Conservation (phyloP, 305 asterid species). For the Fraxinus albicans region DNA sequence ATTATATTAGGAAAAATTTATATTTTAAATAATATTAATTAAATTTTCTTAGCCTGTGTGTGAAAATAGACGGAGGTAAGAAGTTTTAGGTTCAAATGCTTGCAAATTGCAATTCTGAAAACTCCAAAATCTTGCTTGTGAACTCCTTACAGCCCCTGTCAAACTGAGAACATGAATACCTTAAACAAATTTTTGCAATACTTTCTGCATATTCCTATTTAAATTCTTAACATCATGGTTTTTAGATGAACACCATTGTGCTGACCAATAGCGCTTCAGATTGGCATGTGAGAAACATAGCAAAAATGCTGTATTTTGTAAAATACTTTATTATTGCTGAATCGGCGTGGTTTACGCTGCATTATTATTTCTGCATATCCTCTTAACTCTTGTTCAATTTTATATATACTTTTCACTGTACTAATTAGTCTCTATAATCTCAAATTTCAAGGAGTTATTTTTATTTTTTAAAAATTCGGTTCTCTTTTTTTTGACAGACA, state of each 20-base stretch:
- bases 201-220: not conserved
- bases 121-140: not conserved
- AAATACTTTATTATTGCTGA: not conserved
- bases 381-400: not conserved
- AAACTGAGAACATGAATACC: not conserved
- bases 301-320: no score
- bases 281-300: not conserved
- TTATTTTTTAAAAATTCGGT: not conserved
- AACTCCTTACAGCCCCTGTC: not conserved
- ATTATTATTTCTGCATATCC: not conserved
- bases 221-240: not conserved
- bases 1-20: no score
- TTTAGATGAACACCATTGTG: not conserved
- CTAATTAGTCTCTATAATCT: not conserved
- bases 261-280: not conserved
- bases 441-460: not conserved
- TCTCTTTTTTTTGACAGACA: not conserved
- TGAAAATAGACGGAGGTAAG: not conserved
- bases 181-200: not conserved
- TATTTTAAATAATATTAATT: no score
- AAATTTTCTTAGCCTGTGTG: no score
- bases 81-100: not conserved
- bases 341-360: not conserved
- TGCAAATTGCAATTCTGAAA: not conserved
- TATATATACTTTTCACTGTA: not conserved